A percentile compares a stretch with the other conserved stretches of the same genome.
Conservation (phyloP, 2,329 filamentous ascomycete genomes). For the Raffaelea albimanens region DNA sequence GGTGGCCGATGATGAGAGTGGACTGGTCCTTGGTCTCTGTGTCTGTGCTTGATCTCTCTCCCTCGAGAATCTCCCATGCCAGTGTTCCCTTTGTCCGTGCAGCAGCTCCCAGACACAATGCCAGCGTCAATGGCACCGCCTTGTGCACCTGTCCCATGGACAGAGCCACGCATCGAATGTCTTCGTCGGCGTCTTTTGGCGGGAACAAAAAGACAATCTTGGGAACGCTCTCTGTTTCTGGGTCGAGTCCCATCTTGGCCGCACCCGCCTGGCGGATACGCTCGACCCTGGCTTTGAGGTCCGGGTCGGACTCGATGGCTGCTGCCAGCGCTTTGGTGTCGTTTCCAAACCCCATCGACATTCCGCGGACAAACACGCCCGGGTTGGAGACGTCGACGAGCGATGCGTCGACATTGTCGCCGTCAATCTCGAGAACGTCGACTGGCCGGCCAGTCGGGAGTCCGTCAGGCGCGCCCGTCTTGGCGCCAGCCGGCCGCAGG, state of each 20-base stretch:
- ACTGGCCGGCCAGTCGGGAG: slow-evolving; percentile 28
- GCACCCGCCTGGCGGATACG: slow-evolving; percentile 26
- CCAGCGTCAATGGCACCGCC: slow-evolving; percentile 30
- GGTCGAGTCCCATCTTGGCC: slow-evolving; percentile 29
- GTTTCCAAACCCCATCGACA: slow-evolving; percentile 19
- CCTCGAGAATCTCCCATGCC: slow-evolving; percentile 21
- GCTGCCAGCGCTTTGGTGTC: slow-evolving; percentile 13
- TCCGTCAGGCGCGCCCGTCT: slow-evolving; percentile 24
- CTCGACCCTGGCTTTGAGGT: slow-evolving; percentile 24
- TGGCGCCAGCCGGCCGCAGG: slow-evolving; percentile 28
- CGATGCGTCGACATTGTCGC: slow-evolving; percentile 20
- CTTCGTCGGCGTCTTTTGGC: slow-evolving; percentile 14
- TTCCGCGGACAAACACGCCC: slow-evolving; percentile 27
- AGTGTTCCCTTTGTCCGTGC: slow-evolving; percentile 31
- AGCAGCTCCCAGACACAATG: slow-evolving; percentile 29
- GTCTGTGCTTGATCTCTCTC: not conserved
- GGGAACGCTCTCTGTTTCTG: slow-evolving; percentile 27
- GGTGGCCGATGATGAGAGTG: slow-evolving; percentile 33
- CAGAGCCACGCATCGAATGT: slow-evolving; percentile 36
- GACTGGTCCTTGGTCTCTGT: not conserved
- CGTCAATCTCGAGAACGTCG: slow-evolving; percentile 18
- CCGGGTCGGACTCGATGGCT: slow-evolving; percentile 21
- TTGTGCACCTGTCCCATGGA: slow-evolving; percentile 36
- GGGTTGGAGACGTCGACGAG: slow-evolving; percentile 33
- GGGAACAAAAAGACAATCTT: slow-evolving; percentile 34